Conservation (phyloP, 768 basidiomycete species). For the Boletus insuetus region DNA sequence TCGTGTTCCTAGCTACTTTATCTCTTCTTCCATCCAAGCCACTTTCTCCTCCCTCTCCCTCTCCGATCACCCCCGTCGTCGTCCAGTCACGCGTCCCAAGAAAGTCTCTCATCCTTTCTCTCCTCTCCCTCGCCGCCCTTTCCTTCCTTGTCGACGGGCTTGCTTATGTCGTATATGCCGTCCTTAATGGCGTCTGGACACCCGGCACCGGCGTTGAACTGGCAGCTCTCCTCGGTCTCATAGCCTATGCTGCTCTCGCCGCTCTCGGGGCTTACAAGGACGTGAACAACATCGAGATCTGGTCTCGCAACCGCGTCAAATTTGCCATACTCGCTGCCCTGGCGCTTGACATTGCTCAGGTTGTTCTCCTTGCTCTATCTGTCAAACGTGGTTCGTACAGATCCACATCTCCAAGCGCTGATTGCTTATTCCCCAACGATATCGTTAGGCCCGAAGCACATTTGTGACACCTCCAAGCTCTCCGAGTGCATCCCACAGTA, state of each 20-base stretch:
- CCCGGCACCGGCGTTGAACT: constrained; percentile 60
- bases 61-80: constrained; percentile 76
- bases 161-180: constrained; percentile 60
- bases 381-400: constrained; percentile 35
- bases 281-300: constrained; percentile 63
- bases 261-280: constrained; percentile 81
- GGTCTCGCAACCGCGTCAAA: constrained; percentile 60
- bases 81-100: constrained; percentile 72
- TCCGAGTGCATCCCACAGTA: constrained; percentile 34
- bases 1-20: constrained; percentile 60
- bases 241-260: constrained; percentile 70
- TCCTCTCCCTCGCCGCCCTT: constrained; percentile 67
- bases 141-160: constrained; percentile 79
- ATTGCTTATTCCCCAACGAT: background rate
- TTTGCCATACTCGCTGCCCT: constrained; percentile 51
- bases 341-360: constrained; percentile 57
- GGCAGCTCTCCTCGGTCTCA: constrained; percentile 64
- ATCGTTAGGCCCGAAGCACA: constrained; percentile 13
- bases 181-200: constrained; percentile 67
- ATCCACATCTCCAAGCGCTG: background rate
- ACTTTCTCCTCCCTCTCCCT: constrained; percentile 40
- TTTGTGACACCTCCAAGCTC: constrained; percentile 23
- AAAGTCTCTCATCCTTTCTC: constrained; percentile 65
- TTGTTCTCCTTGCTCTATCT: constrained; percentile 49
- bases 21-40: constrained; percentile 56